These are phyloP conservation scores for Chaetomium sp. DNA, from an alignment of 2,329 filamentous ascomycete genomes.

Conservation along the genomic window DNA sequence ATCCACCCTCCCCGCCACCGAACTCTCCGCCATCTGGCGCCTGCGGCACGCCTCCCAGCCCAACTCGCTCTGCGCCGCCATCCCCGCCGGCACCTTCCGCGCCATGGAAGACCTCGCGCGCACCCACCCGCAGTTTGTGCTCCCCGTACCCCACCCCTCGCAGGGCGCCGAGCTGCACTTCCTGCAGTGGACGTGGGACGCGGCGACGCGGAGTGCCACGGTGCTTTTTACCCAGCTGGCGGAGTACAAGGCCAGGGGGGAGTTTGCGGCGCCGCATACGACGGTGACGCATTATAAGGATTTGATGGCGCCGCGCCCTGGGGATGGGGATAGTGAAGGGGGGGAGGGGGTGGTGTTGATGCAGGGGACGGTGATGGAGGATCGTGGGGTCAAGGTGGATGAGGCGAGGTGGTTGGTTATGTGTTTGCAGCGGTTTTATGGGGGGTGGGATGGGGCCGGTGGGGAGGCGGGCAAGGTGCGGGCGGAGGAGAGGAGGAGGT, in stretches of 20 bases:
- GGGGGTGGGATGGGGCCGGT: slow-evolving; percentile 56
- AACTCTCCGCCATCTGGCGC: slow-evolving; percentile 88
- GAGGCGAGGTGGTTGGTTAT: slow-evolving; percentile 90
- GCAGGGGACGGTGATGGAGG: slow-evolving; percentile 77
- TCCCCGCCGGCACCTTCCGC: slow-evolving; percentile 73
- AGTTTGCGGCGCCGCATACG: slow-evolving; percentile 89
- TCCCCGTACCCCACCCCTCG: slow-evolving; percentile 73
- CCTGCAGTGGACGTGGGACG: slow-evolving; percentile 92
- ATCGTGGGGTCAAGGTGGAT: slow-evolving; percentile 72
- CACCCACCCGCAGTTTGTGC: slow-evolving; percentile 81
- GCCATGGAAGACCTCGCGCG: slow-evolving; percentile 72
- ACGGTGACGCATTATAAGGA: slow-evolving; percentile 92
- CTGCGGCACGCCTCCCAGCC: slow-evolving; percentile 76
- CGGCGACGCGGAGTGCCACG: slow-evolving; percentile 62
- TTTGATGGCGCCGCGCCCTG: slow-evolving; percentile 49
- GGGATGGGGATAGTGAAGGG: slow-evolving; percentile 36
- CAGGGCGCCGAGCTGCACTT: slow-evolving; percentile 91
- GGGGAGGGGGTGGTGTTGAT: slow-evolving; percentile 81
- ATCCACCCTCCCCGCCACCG: slow-evolving; percentile 70
- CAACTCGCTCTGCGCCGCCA: slow-evolving; percentile 78
- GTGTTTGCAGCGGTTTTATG: slow-evolving; percentile 94
- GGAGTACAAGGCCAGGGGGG: slow-evolving; percentile 87
- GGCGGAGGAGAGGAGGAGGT: slow-evolving; percentile 62
- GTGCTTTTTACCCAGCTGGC: slow-evolving; percentile 93
- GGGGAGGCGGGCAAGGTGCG: slow-evolving; percentile 55